Percentiles rank a stretch among this genome's conserved stretches.
phyloP scores from a whole-genome alignment of 768 basidiomycete species.

The Arthromyces matolae region DNA sequence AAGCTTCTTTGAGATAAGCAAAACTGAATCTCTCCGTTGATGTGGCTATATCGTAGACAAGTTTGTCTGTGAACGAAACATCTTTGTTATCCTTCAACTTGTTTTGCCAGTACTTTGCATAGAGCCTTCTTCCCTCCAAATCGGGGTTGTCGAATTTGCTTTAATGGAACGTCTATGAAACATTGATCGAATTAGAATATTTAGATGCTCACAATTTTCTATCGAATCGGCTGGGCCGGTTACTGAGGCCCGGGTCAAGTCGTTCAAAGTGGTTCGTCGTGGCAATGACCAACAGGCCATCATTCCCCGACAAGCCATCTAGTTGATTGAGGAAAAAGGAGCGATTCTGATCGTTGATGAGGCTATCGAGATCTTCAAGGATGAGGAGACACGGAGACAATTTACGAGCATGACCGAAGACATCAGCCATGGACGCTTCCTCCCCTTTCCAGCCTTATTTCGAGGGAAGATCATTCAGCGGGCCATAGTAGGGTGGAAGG shows the following conservation, averaged over 20 bases:
- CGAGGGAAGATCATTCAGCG: neutral
- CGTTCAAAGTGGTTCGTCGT: slow-evolving; percentile 83
- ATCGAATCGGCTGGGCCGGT: slow-evolving; percentile 80
- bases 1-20: slow-evolving; percentile 86
- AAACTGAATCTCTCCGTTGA: slow-evolving; percentile 72
- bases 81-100: slow-evolving; percentile 63
- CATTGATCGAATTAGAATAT: too few relatives aligned
- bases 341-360: slow-evolving; percentile 74
- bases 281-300: slow-evolving; percentile 74
- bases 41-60: slow-evolving; percentile 57
- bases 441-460: slow-evolving; percentile 61
- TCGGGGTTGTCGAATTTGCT: slow-evolving; percentile 71
- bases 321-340: slow-evolving; percentile 88
- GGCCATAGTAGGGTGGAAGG: neutral
- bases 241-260: slow-evolving; percentile 73
- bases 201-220: slow-evolving; percentile 84
- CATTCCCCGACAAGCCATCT: slow-evolving; percentile 76
- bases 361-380: slow-evolving; percentile 62
- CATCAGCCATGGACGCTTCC: slow-evolving; percentile 59
- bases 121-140: slow-evolving; percentile 57
- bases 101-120: slow-evolving; percentile 76
- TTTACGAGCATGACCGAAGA: slow-evolving; percentile 74
- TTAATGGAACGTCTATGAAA: too few relatives aligned
- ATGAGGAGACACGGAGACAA: slow-evolving; percentile 63
- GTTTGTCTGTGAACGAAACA: slow-evolving; percentile 62